Evolutionary conservation across 345 rosid genomes (phyloP).

Genomic region (Microcos paniculata): DNA sequence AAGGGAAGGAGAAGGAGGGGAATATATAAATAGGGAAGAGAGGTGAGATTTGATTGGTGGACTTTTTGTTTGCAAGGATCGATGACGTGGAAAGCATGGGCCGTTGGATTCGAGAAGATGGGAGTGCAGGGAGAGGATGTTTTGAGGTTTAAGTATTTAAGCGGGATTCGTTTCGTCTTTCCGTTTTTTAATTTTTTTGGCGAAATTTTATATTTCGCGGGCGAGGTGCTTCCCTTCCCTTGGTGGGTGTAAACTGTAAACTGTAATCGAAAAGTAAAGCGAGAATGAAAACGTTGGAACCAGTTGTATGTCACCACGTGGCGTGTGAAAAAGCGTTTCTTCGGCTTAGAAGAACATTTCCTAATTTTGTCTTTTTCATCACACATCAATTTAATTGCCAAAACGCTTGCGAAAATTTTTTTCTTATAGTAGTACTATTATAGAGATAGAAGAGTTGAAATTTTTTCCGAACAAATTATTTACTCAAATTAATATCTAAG

Average conservation of each 20-base stretch:
- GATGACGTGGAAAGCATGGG: constrained; percentile 22
- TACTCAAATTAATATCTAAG: no score
- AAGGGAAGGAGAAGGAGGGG: background rate
- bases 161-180: background rate
- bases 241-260: no score
- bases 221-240: no score
- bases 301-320: background rate
- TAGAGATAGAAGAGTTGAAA: no score
- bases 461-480: no score
- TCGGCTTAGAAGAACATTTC: no score
- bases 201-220: constrained; percentile 13
- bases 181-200: background rate
- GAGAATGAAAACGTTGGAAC: background rate
- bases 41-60: constrained; percentile 20
- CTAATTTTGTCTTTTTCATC: no score
- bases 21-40: constrained; percentile 10
- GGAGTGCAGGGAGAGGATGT: constrained; percentile 30
- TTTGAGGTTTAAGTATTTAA: background rate
- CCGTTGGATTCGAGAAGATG: background rate
- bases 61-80: constrained; percentile 16
- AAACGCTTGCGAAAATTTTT: no score
- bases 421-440: no score
- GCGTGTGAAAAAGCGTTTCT: background rate
- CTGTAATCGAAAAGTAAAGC: background rate
- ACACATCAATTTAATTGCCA: no score